Base-by-base conservation (phyloP, 129 eudicot genomes). In the Tanacetum coccineum region DNA sequence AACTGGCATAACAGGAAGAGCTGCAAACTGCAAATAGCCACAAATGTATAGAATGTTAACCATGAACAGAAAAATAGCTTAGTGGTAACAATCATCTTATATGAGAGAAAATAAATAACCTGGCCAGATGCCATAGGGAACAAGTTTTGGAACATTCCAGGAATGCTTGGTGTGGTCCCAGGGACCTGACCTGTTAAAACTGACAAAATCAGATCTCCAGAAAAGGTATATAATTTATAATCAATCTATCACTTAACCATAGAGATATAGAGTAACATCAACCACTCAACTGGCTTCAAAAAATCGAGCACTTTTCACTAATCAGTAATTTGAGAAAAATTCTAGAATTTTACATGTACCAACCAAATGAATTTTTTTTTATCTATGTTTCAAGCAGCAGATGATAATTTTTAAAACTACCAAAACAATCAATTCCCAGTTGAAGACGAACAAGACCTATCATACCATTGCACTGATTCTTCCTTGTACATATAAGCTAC, bases 401-500 rank as follows among this genome's bases (percentile, higher is more conserved):
- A 55, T 71, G 76, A 70, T 74, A 76, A 77, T 71, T 81, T 72
- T 71, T 77, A 83, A 76, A 81, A 76, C 88, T 81, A 94, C 88
- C 90, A 81, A 82, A 82, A 82, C 80, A 81, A 71, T 81, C 93
- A 84, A 85, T 79, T 82, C 87, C 95, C 89, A 84, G 90, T 71
- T 79, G 86, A 89, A 84, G 87, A 84, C 85, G 85, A 81, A 87
- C 99, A 88, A 78, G 81, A 92, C 91, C 89, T 81, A 75, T 79
- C 87, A 82, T 79, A 85, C 87, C 83, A 69, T 85, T 81, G 92
- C 89, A 88, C 62, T 79, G 91, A 67, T 86, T 81, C 89, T 80
- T 87, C 86, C 88, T 89, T 86, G 97, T 80, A 84, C 91, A 92
- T 77, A 78, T 76, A 91, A 85, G 97, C 97, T 90, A 85, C 86